Evolutionary conservation across 345 rosid species (phyloP), one percentile per base, ranked within the genome.

Genomic region (Citrus sinensis): DNA sequence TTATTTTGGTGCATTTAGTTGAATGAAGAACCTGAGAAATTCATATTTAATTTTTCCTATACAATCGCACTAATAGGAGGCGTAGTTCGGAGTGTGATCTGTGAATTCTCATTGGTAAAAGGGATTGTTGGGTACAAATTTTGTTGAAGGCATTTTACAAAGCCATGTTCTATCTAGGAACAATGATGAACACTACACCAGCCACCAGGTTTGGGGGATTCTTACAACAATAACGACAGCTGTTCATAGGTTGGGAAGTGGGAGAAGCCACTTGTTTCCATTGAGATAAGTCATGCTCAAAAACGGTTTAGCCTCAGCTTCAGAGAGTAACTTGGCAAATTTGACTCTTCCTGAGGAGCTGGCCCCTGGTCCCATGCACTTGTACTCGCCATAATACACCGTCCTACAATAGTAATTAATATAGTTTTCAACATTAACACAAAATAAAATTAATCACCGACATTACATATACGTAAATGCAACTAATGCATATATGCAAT

Each of bases 251-350:
- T 71, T 56, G 25, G 82, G 82, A 30, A 80, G 85, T 10, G 78
- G 82, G n/a, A 82, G 78, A 11, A 82, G 75, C 85, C 82, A 82
- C 73, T 79, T 82, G 46, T 76, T 76, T 65, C 79, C 85, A 24
- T 82, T 46, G 70, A 82, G 73, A 27, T 70, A 82, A 46, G 70
- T 79, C 85, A 75, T 82, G 78, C 80, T 79, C 74, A 82, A 59
- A 68, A 82, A 82, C 10, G 82, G 80, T 14, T 66, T 79, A 3
- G 78, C 85, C 67, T 79, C 80, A 35, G 72, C 67, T 34, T 79
- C 70, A 3, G 62, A 54, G 22, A 82, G 64, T 4, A 71, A 7
- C 76, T 75, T 82, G 27, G 85, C 80, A 62, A 75, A 79, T 10
- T 60, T 67, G 27, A 79, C 82, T 22, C 85, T 55, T 1, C 80